phyloP scores from a whole-genome alignment of 495 filamentous ascomycete species.

The Talaromyces trachyspermus region DNA sequence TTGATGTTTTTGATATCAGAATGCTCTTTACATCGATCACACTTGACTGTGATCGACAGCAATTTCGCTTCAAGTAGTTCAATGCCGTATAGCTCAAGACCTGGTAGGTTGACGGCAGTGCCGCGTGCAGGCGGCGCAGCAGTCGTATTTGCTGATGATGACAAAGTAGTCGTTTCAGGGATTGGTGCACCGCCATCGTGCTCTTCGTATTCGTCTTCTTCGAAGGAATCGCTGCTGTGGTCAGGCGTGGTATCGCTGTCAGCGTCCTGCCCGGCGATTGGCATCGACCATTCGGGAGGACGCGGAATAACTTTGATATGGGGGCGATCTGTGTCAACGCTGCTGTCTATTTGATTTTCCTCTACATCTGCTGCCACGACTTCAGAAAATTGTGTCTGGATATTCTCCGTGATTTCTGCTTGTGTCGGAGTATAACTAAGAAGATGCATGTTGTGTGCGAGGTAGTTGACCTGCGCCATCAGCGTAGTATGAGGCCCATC shows the following conservation, averaged over 20 bases:
- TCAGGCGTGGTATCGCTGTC: conserved; percentile 30
- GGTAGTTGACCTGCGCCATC: conserved; percentile 69
- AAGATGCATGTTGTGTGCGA: conserved; percentile 64
- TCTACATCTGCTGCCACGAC: conserved; percentile 5
- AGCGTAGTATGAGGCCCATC: conserved; percentile 55
- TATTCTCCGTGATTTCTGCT: no score
- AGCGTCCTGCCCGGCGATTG: conserved; percentile 24
- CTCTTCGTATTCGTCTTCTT: conserved; percentile 43
- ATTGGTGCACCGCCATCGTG: conserved; percentile 34
- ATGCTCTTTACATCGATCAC: conserved; percentile 72
- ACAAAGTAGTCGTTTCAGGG: conserved; percentile 15
- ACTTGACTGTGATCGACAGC: conserved; percentile 71
- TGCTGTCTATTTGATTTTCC: background rate
- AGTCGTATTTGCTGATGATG: conserved; percentile 9
- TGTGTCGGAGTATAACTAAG: conserved; percentile 53
- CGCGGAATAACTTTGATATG: conserved; percentile 74
- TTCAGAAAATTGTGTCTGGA: no score
- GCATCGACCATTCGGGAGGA: conserved; percentile 70
- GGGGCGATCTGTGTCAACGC: conserved; percentile 30
- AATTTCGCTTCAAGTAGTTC: conserved; percentile 68
- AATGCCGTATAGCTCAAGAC: conserved; percentile 71
- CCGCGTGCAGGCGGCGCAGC: conserved; percentile 59
- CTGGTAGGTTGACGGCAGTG: conserved; percentile 75
- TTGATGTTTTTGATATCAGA: conserved; percentile 65
- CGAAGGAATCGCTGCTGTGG: conserved; percentile 31